These are phyloP conservation scores for Clonostachys chloroleuca DNA, from an alignment of 2,329 filamentous ascomycete genomes.

Conservation along the genomic window DNA sequence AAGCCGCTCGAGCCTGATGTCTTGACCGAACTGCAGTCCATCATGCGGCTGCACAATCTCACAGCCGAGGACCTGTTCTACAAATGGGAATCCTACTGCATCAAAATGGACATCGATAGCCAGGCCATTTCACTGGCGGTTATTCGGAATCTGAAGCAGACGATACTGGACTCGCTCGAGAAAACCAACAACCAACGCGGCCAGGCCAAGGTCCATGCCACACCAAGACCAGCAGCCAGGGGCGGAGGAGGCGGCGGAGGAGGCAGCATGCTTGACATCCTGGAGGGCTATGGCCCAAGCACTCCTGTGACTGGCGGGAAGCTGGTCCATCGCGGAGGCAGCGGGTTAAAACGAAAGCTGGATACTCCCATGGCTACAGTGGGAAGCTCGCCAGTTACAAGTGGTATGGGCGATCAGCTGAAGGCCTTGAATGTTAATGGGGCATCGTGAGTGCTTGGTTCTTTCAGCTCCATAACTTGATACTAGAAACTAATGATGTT, in stretches of 20 bases:
- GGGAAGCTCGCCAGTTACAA: slow-evolving; percentile 23
- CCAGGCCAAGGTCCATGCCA: slow-evolving; percentile 58
- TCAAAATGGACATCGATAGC: slow-evolving; percentile 86
- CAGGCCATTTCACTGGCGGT: slow-evolving; percentile 63
- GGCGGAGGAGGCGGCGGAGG: slow-evolving; percentile 1
- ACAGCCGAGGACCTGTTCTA: slow-evolving; percentile 85
- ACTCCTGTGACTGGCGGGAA: slow-evolving; percentile 44
- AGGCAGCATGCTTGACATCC: slow-evolving; percentile 77
- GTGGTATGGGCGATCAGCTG: slow-evolving; percentile 23
- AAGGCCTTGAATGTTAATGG: slow-evolving; percentile 16
- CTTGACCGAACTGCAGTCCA: slow-evolving; percentile 75
- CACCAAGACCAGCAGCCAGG: slow-evolving; percentile 24
- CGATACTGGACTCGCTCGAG: slow-evolving; percentile 80
- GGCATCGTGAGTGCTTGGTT: slow-evolving; percentile 13
- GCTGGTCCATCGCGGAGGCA: slow-evolving; percentile 27
- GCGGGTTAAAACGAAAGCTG: slow-evolving; percentile 21
- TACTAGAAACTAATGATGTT: not conserved
- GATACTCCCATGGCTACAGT: slow-evolving; percentile 7
- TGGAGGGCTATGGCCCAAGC: slow-evolving; percentile 65
- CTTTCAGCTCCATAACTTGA: no score
- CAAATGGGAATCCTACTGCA: slow-evolving; percentile 98
- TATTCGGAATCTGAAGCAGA: slow-evolving; percentile 76
- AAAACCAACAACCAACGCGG: slow-evolving; percentile 66
- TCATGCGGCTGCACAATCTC: slow-evolving; percentile 78
- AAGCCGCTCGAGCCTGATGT: slow-evolving; percentile 69